A percentile compares a stretch with the other conserved stretches of the same genome.
Conservation (phyloP, 139 green algal species). For the Chlorella vulgaris region DNA sequence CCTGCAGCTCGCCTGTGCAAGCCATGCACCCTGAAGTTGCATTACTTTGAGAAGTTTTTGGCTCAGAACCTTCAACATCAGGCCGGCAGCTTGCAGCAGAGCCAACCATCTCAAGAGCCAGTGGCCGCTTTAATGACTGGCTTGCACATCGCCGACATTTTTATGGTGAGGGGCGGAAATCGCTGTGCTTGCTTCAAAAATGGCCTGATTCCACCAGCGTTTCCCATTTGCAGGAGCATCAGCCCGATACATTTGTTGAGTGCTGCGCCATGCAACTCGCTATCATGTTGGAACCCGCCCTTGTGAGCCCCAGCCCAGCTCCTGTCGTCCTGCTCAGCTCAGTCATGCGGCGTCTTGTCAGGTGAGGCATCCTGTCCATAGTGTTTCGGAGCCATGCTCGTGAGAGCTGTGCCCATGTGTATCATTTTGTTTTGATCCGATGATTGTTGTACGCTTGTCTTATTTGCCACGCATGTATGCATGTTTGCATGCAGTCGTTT, state of each 20-base stretch:
- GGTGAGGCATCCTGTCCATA: not conserved
- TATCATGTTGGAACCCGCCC: conserved; percentile 47
- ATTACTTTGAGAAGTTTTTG: conserved; percentile 81
- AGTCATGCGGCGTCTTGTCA: conserved; percentile 12
- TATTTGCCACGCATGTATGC: not conserved
- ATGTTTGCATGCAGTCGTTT: conserved; percentile 1
- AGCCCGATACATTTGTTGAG: conserved; percentile 34
- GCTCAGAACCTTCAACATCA: conserved; percentile 42
- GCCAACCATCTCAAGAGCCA: conserved; percentile 25
- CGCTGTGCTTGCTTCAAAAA: not conserved
- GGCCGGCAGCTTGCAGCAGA: not conserved
- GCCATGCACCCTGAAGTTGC: conserved; percentile 64
- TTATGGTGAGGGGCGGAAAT: conserved; percentile 1
- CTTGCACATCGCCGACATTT: conserved; percentile 28
- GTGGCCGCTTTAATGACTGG: conserved; percentile 58
- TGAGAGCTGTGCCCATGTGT: not conserved
- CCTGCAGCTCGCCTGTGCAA: conserved; percentile 8
- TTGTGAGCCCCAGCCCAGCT: conserved; percentile 11
- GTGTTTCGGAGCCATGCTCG: not conserved
- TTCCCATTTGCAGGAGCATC: conserved; percentile 29
- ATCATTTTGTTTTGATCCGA: too few species aligned
- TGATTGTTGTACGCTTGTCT: not conserved
- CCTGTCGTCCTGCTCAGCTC: conserved; percentile 33
- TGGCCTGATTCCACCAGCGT: not conserved
- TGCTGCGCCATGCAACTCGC: conserved; percentile 39